Percentiles rank a stretch among this genome's conserved stretches.
Evolutionary conservation across 208 protist species (phyloP).

Genomic region (Trypanosoma vivax): DNA sequence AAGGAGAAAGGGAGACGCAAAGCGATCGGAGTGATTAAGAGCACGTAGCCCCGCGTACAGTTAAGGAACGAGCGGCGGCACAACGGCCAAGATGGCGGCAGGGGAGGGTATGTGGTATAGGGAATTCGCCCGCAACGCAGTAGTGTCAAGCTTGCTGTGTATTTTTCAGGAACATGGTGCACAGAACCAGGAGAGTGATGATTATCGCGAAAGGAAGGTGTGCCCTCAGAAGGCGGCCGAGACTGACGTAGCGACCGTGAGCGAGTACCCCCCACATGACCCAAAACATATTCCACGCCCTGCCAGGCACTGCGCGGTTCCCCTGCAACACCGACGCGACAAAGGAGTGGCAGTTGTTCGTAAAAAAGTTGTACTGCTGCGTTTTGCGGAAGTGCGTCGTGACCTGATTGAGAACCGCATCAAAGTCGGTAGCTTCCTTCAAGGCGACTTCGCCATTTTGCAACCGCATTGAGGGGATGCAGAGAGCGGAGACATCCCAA

Average conservation of each 20-base stretch:
- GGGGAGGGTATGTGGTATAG: too few relatives aligned
- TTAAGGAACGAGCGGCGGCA: too few relatives aligned
- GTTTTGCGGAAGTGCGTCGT: slow-evolving; percentile 53
- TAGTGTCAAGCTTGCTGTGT: too few relatives aligned
- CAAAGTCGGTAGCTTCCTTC: slow-evolving; percentile 55
- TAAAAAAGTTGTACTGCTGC: slow-evolving; percentile 82
- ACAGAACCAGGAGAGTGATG: slow-evolving; percentile 7
- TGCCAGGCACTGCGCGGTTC: slow-evolving; percentile 15
- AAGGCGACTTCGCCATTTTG: slow-evolving; percentile 26
- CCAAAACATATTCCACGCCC: slow-evolving; percentile 36
- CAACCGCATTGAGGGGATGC: slow-evolving; percentile 34
- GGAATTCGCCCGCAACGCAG: too few relatives aligned
- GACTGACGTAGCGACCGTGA: slow-evolving; percentile 38
- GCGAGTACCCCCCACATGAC: slow-evolving; percentile 37
- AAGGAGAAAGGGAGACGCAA: too few relatives aligned
- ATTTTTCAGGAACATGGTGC: slow-evolving; percentile 2
- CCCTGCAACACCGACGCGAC: slow-evolving; percentile 46
- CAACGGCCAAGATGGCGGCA: too few relatives aligned
- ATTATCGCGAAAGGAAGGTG: slow-evolving; percentile 34
- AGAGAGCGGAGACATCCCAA: slow-evolving; percentile 60
- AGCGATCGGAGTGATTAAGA: too few relatives aligned
- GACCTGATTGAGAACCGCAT: slow-evolving; percentile 25
- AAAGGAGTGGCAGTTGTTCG: slow-evolving; percentile 87
- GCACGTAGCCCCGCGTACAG: too few relatives aligned
- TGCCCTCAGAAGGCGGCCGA: slow-evolving; percentile 22